A percentile compares a stretch with the other conserved stretches of the same genome.
Conservation (phyloP, 2,329 filamentous ascomycete genomes). For the Amylocarpus encephaloides region DNA sequence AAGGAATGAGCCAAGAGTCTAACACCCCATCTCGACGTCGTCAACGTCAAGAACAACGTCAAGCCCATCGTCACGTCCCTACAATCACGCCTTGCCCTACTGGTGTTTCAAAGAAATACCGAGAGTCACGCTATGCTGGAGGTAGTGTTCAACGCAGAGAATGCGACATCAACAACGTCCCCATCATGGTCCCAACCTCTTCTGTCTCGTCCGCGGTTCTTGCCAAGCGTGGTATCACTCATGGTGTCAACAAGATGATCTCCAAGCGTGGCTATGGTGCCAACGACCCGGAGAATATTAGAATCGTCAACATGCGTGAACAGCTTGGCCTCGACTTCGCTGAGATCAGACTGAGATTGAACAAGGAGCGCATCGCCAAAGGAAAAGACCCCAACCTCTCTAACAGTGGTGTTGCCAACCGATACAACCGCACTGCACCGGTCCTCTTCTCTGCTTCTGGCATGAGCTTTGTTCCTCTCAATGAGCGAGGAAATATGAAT, state of each 20-base stretch:
- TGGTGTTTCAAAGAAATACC: too few relatives aligned
- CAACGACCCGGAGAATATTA: conserved; percentile 30
- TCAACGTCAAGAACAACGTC: too few relatives aligned
- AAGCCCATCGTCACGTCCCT: too few relatives aligned
- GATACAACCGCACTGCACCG: conserved; percentile 31
- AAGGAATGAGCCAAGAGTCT: too few relatives aligned
- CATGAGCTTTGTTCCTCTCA: conserved; percentile 22
- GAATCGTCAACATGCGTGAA: conserved; percentile 29
- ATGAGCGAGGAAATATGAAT: conserved; percentile 12
- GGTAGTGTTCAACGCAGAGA: too few relatives aligned
- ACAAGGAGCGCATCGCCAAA: conserved; percentile 14
- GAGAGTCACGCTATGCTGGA: too few relatives aligned
- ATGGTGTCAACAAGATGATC: conserved; percentile 20
- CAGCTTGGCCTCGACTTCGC: conserved; percentile 14
- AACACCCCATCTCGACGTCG: too few relatives aligned
- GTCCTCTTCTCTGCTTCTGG: conserved; percentile 25
- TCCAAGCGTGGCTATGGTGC: conserved; percentile 23
- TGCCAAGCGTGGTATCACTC: conserved; percentile 8
- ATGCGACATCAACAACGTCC: too few relatives aligned
- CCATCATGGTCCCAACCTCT: too few relatives aligned
- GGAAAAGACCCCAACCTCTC: conserved; percentile 21
- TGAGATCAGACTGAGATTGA: conserved; percentile 22
- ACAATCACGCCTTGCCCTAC: too few relatives aligned
- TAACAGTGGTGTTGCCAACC: conserved; percentile 19
- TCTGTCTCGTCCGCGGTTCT: too few relatives aligned